phyloP scores from a whole-genome alignment of 495 filamentous ascomycete species.

The Talaromyces thailandensis region DNA sequence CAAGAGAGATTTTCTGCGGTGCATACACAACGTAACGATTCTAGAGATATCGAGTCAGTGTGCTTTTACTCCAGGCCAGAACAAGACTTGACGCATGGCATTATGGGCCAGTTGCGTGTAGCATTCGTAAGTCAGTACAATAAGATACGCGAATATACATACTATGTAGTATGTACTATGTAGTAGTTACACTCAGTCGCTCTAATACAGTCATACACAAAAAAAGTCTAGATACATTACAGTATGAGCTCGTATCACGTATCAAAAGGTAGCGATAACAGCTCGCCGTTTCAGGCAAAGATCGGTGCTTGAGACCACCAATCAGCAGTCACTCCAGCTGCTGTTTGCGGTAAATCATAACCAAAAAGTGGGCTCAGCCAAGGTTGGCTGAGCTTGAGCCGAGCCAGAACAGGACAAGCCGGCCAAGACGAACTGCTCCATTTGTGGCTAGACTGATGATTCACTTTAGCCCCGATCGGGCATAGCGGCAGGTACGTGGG shows the following conservation, averaged over 20 bases:
- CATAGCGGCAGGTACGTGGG: background rate
- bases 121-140: background rate
- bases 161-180: no score
- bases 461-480: background rate
- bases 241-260: background rate
- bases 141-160: background rate
- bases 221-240: background rate
- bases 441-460: background rate
- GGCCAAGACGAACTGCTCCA: background rate
- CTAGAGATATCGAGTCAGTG: background rate
- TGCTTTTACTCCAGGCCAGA: background rate
- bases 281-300: background rate
- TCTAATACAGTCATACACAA: no score
- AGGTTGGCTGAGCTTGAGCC: no score
- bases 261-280: background rate
- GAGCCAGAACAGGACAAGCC: background rate
- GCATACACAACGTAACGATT: background rate
- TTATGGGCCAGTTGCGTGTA: background rate
- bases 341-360: background rate
- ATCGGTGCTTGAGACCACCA: background rate
- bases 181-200: no score
- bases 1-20: background rate
- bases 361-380: no score
- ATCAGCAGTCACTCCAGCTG: background rate
- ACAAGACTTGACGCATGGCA: background rate